Conservation (phyloP, 23 red algal species). For the Cyanidium caldarium region DNA sequence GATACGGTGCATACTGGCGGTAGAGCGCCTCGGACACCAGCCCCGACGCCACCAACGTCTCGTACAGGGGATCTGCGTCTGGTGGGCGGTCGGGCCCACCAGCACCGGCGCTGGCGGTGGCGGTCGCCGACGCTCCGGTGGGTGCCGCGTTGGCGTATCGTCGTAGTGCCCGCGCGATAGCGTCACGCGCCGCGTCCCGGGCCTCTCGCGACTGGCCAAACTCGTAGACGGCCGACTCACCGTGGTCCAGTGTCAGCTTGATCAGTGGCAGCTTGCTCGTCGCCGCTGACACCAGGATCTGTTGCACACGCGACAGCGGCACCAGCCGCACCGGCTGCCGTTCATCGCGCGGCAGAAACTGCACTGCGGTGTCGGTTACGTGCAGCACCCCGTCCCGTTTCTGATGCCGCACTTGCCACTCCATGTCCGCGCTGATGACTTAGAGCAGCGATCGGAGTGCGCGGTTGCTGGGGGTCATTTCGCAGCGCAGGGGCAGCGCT, state of each 20-base stretch:
- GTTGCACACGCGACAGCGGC: neutral
- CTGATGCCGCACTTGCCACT: neutral
- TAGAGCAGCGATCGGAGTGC: too few relatives aligned
- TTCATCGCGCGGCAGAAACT: neutral
- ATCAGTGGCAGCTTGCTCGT: neutral
- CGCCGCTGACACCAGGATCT: neutral
- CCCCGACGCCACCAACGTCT: neutral
- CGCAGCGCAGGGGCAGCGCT: too few relatives aligned
- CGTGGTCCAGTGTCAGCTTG: neutral
- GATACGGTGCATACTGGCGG: constrained; percentile 1
- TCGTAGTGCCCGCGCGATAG: neutral
- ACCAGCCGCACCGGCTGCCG: neutral
- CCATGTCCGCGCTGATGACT: neutral
- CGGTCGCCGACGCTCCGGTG: neutral
- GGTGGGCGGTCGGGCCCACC: too few relatives aligned
- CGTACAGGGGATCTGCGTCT: neutral
- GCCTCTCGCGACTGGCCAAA: neutral
- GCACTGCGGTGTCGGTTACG: neutral
- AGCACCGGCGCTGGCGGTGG: too few relatives aligned
- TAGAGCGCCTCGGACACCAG: neutral
- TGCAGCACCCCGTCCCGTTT: neutral
- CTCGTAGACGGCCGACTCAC: neutral
- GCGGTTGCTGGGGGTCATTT: too few relatives aligned
- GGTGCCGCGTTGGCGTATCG: neutral
- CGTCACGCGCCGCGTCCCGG: neutral